Evolutionary conservation across 495 filamentous ascomycete species (phyloP).

Genomic region (Tuber magnatum): DNA sequence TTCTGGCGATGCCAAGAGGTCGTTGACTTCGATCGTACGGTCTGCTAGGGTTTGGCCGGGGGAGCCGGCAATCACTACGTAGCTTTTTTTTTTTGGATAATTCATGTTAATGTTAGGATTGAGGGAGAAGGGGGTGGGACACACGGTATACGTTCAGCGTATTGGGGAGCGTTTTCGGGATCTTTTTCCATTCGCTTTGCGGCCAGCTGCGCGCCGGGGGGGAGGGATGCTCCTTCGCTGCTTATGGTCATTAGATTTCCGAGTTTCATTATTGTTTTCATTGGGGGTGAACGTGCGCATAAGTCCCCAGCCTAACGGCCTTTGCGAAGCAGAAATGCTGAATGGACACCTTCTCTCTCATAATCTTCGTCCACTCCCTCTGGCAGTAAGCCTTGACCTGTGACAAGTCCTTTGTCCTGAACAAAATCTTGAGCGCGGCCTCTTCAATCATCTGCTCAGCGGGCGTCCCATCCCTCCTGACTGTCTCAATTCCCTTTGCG

Average conservation of each 20-base stretch:
- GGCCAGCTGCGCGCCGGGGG: slow-evolving; percentile 81
- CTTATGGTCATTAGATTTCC: slow-evolving; percentile 7
- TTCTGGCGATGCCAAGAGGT: slow-evolving; percentile 65
- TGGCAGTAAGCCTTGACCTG: slow-evolving; percentile 90
- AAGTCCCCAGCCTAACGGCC: slow-evolving; percentile 85
- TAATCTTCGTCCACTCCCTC: slow-evolving; percentile 82
- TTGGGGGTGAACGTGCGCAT: slow-evolving; percentile 42
- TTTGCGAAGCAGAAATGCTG: slow-evolving; percentile 94
- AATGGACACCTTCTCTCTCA: slow-evolving; percentile 77
- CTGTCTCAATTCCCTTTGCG: slow-evolving; percentile 96
- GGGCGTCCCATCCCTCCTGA: slow-evolving; percentile 86
- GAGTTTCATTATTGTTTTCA: background rate
- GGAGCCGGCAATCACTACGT: slow-evolving; percentile 81
- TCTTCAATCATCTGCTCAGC: slow-evolving; percentile 98
- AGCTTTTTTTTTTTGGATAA: slow-evolving; percentile 42
- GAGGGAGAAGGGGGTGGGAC: background rate
- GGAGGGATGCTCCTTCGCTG: slow-evolving; percentile 66
- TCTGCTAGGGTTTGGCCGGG: slow-evolving; percentile 81
- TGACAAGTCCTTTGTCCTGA: slow-evolving; percentile 80
- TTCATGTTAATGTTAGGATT: background rate
- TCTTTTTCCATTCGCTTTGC: slow-evolving; percentile 79
- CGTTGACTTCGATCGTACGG: slow-evolving; percentile 81
- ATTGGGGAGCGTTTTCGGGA: slow-evolving; percentile 80
- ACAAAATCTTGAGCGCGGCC: slow-evolving; percentile 80
- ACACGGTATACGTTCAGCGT: slow-evolving; percentile 78